Evolutionary conservation across 2,329 filamentous ascomycete species (phyloP), one percentile per base, ranked within the genome.

Genomic region (Pseudocercospora fijiensis): DNA sequence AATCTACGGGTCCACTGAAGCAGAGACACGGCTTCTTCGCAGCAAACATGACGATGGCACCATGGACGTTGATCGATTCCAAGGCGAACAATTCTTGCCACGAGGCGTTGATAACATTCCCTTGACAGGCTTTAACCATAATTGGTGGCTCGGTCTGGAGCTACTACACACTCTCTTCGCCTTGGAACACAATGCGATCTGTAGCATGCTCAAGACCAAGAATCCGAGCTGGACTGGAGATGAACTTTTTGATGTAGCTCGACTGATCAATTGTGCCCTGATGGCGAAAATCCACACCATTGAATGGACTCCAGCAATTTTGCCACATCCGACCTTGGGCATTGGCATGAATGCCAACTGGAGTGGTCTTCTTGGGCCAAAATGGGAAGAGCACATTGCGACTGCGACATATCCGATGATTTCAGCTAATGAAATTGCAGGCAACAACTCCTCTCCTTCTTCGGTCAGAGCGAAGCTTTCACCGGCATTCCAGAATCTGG

Each of bases 271-370:
- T 65, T 80, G 76, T 55, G 79, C 79, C 0, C 70, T 82, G 8
- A 81, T 82, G 79, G 80, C 80, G 4, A 82, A 83, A 70, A 82
- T 82, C 47, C 80, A 82, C 65, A 82, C 80, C 0, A 76, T 81
- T 3, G 80, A 82, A 69, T 82, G 80, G 80, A 82, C 80, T 3
- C 80, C 79, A 1, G 80, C 79, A 2, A 81, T 83, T 30, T 74
- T 82, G 2, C 75, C 76, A 0, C 80, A 82, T 51, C 81, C 80
- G 22, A 74, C 74, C 0, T 72, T 82, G 1, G 62, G 81, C 58
- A 72, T 81, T n/a, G 74, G 68, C 56, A 81, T 82, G 80, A 70
- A 71, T 18, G 78, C 78, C 37, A 81, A 82, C 64, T 82, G 79
- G 80, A 81, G 78, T 78, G 79, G 79, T 2, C 65, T 81, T 4